Evolutionary conservation across 2,329 filamentous ascomycete species (phyloP).

Genomic region (Triangularia verruculosa): DNA sequence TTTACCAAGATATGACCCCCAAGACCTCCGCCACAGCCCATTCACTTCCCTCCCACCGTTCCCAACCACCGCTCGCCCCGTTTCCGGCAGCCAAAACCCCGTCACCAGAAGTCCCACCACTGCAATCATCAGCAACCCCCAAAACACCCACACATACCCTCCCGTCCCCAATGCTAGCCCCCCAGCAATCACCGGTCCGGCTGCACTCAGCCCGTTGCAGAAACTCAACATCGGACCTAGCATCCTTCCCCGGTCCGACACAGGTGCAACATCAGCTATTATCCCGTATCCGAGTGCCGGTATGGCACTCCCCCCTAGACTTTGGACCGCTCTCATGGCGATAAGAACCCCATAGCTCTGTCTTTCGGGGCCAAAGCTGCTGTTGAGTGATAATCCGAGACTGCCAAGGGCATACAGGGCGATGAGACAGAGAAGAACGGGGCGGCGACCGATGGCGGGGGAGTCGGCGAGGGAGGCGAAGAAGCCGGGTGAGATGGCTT

Average conservation of each 20-base stretch:
- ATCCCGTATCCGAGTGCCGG: conserved; percentile 65
- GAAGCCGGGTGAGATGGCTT: conserved; percentile 54
- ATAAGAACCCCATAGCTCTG: conserved; percentile 51
- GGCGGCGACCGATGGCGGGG: conserved; percentile 46
- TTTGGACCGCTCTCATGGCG: conserved; percentile 56
- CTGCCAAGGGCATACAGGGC: conserved; percentile 45
- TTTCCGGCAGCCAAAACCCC: conserved; percentile 53
- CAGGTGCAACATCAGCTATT: conserved; percentile 64
- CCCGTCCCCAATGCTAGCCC: conserved; percentile 29
- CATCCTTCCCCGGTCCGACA: conserved; percentile 63
- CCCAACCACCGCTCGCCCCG: conserved; percentile 51
- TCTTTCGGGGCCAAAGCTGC: conserved; percentile 26
- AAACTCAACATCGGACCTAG: conserved; percentile 59
- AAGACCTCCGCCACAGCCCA: conserved; percentile 1
- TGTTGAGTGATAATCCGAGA: conserved; percentile 51
- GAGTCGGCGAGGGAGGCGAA: conserved; percentile 57
- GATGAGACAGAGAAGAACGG: conserved; percentile 54
- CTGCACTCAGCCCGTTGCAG: conserved; percentile 42
- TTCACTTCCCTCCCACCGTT: conserved; percentile 43
- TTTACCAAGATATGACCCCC: neutral
- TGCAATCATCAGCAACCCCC: conserved; percentile 53
- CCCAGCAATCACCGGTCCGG: conserved; percentile 18
- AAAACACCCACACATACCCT: conserved; percentile 62
- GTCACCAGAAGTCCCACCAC: conserved; percentile 41
- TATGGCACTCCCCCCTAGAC: conserved; percentile 58